phyloP scores from a whole-genome alignment of 2,329 filamentous ascomycete species.

The Pseudodiploospora longispora region DNA sequence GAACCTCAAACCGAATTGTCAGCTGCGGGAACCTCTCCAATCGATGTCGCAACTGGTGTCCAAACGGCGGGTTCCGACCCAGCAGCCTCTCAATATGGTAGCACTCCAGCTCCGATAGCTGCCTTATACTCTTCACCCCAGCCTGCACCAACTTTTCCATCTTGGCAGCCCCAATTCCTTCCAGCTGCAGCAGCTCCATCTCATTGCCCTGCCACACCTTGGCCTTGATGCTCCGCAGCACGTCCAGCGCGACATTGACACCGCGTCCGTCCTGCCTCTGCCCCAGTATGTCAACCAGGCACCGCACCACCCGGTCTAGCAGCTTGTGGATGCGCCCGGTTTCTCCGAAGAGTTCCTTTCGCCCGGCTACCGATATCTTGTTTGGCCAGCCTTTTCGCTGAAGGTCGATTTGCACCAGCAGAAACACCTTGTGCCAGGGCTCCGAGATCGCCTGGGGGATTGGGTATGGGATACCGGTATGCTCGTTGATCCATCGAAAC shows the following conservation, averaged over 20 bases:
- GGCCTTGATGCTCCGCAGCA: constrained; percentile 69
- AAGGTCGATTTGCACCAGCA: constrained; percentile 67
- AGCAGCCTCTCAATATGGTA: constrained; percentile 69
- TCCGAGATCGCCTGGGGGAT: constrained; percentile 38
- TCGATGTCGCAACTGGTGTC: constrained; percentile 56
- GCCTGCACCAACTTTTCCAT: constrained; percentile 64
- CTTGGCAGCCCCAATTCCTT: constrained; percentile 66
- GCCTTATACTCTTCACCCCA: constrained; percentile 63
- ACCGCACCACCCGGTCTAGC: constrained; percentile 27
- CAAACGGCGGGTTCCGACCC: constrained; percentile 76
- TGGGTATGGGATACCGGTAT: constrained; percentile 29
- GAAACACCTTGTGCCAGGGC: constrained; percentile 64
- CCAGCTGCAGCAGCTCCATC: constrained; percentile 74
- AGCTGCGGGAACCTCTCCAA: constrained; percentile 62
- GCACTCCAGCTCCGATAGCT: constrained; percentile 58
- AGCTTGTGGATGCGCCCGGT: constrained; percentile 22
- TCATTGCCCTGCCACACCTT: constrained; percentile 75
- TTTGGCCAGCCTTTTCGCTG: constrained; percentile 53
- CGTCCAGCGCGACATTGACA: constrained; percentile 62
- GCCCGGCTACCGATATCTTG: constrained; percentile 28
- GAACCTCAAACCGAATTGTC: constrained; percentile 29
- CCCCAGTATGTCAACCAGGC: constrained; percentile 30
- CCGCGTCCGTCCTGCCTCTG: constrained; percentile 52
- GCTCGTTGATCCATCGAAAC: constrained; percentile 30
- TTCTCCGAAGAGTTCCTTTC: constrained; percentile 26